Evolutionary conservation across 2,329 filamentous ascomycete species (phyloP), one percentile per base, ranked within the genome.

Genomic region (Chaetomium sp.): DNA sequence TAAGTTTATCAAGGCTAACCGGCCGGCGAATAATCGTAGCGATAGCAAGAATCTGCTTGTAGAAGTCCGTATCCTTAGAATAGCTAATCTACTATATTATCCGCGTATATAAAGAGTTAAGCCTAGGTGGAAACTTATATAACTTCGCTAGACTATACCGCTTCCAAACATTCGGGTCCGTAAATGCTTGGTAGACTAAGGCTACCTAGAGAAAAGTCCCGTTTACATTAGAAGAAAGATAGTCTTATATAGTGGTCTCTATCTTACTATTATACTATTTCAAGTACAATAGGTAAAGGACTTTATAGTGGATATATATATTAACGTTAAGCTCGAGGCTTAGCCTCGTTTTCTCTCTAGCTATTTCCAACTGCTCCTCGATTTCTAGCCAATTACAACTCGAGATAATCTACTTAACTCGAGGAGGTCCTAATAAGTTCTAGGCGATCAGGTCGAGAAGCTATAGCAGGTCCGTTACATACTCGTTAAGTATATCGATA

Each of bases 401-500:
- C 2, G 79, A 79, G 3, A 81, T 65, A 31, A 82, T 65, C 78
- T 77, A 82, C 68, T 80, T 82, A 23, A 78, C 69, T 21, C 55
- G 55, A 42, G 55, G 31, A 47, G 55, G n/a, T 27, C 38, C 33
- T 6, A 35, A 57, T 57, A 35, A 57, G 29, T 57, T 29, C 38
- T 47, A 23, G 45, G 31, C 54, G 33, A 57, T 57, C 33, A 57
- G 16, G 33, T 57, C 54, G 33, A 57, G 54, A 57, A 57, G 54
- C 21, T 42, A 33, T 27, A 21, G 21, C 54, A 38, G 33, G 19
- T 42, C 54, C 19, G 33, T 42, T 33, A 57, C 31, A n/a, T 81
- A 84, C 68, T 84, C 80, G 64, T 85, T 80, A 0, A 84, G 77
- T 2, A 78, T 80, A 69, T 84, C 79, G 35, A 84, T 72, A 2